These are phyloP conservation scores for Aspergillus sojae DNA, from an alignment of 2,329 filamentous ascomycete species.

Conservation along the genomic window DNA sequence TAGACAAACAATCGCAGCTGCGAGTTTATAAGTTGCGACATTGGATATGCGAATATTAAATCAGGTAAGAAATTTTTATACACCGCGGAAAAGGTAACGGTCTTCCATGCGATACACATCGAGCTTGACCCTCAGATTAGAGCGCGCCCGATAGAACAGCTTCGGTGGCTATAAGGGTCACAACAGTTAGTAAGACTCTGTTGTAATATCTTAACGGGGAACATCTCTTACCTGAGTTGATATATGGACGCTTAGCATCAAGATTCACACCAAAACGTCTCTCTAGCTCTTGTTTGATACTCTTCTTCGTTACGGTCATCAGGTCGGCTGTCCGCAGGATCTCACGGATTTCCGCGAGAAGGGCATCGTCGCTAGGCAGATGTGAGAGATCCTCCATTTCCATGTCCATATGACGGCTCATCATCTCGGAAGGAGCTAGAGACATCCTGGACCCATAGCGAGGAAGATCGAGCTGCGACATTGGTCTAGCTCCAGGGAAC, in stretches of 20 bases:
- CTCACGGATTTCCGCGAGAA: constrained; percentile 91
- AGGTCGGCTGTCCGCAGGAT: constrained; percentile 89
- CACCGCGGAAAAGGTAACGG: not conserved
- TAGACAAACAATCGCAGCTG: not conserved
- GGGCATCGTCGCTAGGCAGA: constrained; percentile 83
- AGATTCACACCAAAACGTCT: constrained; percentile 83
- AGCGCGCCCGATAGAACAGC: constrained; percentile 76
- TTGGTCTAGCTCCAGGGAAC: constrained; percentile 62
- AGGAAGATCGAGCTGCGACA: constrained; percentile 62
- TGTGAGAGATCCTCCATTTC: constrained; percentile 75
- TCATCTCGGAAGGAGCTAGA: constrained; percentile 74
- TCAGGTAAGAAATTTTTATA: not conserved
- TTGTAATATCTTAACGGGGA: not conserved
- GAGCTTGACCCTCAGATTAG: constrained; percentile 40
- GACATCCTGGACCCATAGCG: constrained; percentile 70
- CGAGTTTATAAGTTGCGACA: not conserved
- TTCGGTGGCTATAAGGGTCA: constrained; percentile 63
- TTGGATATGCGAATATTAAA: not conserved
- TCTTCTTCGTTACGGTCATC: constrained; percentile 99
- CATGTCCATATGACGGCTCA: constrained; percentile 67
- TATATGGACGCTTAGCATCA: constrained; percentile 87
- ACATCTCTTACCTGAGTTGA: constrained; percentile 75
- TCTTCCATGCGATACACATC: not conserved
- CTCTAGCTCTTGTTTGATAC: constrained; percentile 91
- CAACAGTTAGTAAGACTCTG: constrained; percentile 29